Evolutionary conservation across 441 rosid genomes (phyloP).

Genomic region (Lagerstroemia fauriei): DNA sequence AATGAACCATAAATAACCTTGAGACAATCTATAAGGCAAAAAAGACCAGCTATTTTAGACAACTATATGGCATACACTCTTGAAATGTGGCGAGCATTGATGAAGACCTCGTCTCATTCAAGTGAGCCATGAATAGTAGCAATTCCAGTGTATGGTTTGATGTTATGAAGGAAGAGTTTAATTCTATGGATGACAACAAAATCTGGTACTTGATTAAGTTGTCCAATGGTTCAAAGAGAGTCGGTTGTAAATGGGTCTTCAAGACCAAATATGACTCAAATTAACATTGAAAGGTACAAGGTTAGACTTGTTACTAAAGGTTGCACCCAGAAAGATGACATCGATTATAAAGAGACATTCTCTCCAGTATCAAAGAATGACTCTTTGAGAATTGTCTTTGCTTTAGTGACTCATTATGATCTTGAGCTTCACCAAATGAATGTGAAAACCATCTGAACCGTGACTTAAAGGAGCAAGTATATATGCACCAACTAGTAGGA

Average conservation of each 20-base stretch:
- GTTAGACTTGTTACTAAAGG: too few species aligned
- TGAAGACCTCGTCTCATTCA: neutral
- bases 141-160: neutral
- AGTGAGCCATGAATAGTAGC: too few species aligned
- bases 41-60: neutral
- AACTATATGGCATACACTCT: neutral
- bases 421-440: neutral
- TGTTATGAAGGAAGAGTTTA: neutral
- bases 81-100: neutral
- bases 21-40: neutral
- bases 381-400: neutral
- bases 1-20: neutral
- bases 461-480: too few species aligned
- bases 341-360: too few species aligned
- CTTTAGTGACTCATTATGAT: neutral
- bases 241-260: slow-evolving; percentile 5
- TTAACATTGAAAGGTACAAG: neutral
- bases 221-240: neutral
- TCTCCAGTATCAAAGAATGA: neutral
- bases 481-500: too few species aligned
- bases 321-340: too few species aligned
- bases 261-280: neutral
- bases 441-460: too few species aligned
- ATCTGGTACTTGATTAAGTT: neutral
- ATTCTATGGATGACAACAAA: neutral